phyloP scores from a whole-genome alignment of 371 early-diverging fungal species.

The Thermomucor indicae-seudaticae region DNA sequence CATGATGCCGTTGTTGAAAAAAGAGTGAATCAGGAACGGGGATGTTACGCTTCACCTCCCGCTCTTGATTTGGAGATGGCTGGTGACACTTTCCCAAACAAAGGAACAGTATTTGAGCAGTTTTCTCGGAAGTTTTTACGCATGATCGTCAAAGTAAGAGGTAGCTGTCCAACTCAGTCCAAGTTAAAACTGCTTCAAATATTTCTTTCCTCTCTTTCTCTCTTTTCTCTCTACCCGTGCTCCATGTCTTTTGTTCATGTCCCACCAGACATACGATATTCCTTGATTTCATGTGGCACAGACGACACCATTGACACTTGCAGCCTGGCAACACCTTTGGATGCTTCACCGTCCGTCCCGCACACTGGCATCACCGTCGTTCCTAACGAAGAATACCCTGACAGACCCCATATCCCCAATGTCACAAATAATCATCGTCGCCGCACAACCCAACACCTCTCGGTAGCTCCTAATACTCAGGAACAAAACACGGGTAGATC shows the following conservation, averaged over 20 bases:
- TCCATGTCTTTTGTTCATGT: constrained; percentile 1
- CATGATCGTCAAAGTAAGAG: background rate
- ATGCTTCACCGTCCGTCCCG: constrained; percentile 30
- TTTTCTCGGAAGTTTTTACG: background rate
- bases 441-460: background rate
- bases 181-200: background rate
- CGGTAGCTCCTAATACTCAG: background rate
- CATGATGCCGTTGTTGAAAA: constrained; percentile 7
- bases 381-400: constrained; percentile 22
- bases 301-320: constrained; percentile 33
- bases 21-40: background rate
- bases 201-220: constrained; percentile 8
- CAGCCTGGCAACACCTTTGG: constrained; percentile 29
- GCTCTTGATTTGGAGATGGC: no score
- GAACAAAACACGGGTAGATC: background rate
- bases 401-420: constrained; percentile 13
- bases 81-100: no score
- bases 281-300: constrained; percentile 29
- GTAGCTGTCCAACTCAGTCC: background rate
- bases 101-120: background rate
- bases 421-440: background rate
- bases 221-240: constrained; percentile 5
- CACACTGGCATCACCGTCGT: constrained; percentile 29
- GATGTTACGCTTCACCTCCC: no score
- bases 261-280: constrained; percentile 14